Conservation (phyloP, 2,329 filamentous ascomycete species). For the Beauveria sp. region DNA sequence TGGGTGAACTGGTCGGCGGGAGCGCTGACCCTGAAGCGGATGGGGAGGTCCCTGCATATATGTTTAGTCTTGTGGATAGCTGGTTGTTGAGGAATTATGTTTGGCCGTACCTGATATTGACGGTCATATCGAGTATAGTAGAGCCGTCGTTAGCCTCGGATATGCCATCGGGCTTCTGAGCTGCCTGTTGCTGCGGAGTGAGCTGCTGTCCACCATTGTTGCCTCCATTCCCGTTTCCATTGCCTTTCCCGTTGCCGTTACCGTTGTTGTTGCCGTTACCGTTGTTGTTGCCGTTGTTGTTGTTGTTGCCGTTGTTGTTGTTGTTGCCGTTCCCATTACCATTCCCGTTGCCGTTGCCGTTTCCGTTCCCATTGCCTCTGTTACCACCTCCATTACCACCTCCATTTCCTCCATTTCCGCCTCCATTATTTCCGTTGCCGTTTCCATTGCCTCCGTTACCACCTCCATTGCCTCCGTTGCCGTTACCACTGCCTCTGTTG, state of each 20-base stretch:
- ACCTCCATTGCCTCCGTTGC: neutral
- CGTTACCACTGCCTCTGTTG: neutral
- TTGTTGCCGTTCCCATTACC: neutral
- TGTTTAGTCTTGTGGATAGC: neutral
- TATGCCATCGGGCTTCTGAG: conserved; percentile 15
- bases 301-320: neutral
- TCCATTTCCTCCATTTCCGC: neutral
- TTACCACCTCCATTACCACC: neutral
- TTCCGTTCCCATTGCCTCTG: neutral
- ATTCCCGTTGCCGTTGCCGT: neutral
- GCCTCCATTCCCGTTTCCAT: neutral
- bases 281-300: neutral
- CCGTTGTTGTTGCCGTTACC: neutral
- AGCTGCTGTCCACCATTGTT: neutral
- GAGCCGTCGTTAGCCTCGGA: conserved; percentile 44
- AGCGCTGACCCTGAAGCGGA: conserved; percentile 49
- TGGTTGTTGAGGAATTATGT: conserved; percentile 11
- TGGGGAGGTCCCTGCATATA: conserved; percentile 35
- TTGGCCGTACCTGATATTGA: conserved; percentile 41
- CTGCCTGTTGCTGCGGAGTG: neutral
- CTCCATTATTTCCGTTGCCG: neutral
- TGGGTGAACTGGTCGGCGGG: conserved; percentile 47
- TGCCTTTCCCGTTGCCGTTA: neutral
- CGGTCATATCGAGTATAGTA: conserved; percentile 47
- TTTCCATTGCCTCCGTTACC: neutral